These are phyloP conservation scores for Trapa bicornis DNA, from an alignment of 345 rosid genomes.

Conservation along the genomic window DNA sequence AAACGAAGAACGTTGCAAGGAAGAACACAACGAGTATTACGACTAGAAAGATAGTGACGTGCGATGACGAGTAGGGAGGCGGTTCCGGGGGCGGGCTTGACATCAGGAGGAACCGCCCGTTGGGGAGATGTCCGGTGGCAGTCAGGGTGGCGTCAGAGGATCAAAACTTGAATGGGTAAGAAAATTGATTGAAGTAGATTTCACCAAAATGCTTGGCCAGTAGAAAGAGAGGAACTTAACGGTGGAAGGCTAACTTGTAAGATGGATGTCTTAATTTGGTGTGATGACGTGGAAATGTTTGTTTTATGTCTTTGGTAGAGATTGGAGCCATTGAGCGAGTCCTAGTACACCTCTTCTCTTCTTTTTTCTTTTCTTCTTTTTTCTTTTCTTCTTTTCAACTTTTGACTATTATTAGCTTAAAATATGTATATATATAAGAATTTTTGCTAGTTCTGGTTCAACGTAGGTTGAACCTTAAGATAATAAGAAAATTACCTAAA, in stretches of 20 bases:
- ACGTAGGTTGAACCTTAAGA: too few relatives aligned
- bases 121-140: not conserved
- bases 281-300: slow-evolving; percentile 20
- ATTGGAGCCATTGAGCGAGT: slow-evolving; percentile 19
- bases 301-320: slow-evolving; percentile 18
- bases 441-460: too few relatives aligned
- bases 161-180: slow-evolving; percentile 4
- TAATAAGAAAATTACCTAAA: too few relatives aligned
- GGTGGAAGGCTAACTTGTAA: not conserved
- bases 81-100: slow-evolving; percentile 13
- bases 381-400: too few relatives aligned
- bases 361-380: too few relatives aligned
- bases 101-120: slow-evolving; percentile 7
- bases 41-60: slow-evolving; percentile 38
- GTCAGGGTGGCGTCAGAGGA: slow-evolving; percentile 33
- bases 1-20: slow-evolving; percentile 47
- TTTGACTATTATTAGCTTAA: too few relatives aligned
- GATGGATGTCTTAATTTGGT: slow-evolving; percentile 18
- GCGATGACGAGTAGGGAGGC: slow-evolving; percentile 23
- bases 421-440: too few relatives aligned
- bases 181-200: slow-evolving; percentile 1
- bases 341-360: too few relatives aligned
- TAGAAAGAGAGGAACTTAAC: slow-evolving; percentile 8
- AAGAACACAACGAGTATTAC: slow-evolving; percentile 45
- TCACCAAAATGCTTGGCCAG: not conserved